Evolutionary conservation across 352 stramenopile species (phyloP), one percentile per base, ranked within the genome.

Genomic region (Phytophthora cajani): DNA sequence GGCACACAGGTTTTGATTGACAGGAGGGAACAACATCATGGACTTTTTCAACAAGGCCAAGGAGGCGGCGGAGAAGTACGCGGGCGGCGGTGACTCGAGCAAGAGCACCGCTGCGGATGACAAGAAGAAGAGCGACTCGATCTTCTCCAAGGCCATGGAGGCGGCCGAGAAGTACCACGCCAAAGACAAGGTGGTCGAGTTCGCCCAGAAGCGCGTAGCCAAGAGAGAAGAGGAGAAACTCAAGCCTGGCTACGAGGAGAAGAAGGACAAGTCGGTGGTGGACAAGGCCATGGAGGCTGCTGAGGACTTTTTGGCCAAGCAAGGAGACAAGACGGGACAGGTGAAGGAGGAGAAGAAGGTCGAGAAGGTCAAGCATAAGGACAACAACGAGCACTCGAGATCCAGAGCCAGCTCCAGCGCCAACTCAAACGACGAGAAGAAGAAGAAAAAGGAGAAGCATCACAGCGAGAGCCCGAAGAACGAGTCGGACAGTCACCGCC

Each of bases 11-110:
- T 38, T 23, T 10, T 49, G 16, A 50, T 5, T 56, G 50, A 56
- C 25, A 56, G 25, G 23, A 38, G 23, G 10, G 16, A 9, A 47
- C 14, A 6, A 27, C 33, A 1, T 36, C 30, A 76, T 76, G 69
- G 69, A 76, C 11, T 69, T 76, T 9, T 65, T 76, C 5, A 76
- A 71, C 42, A 76, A 76, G 50, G 69, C 69, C 36, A 75, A 75
- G 38, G 62, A 75, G 38, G 64, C 55, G 21, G 58, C 51, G 7
- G 58, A 62, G 57, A 72, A 72, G 58, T 67, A 67, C 30, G 52
- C 36, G 27, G 46, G 58, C 36, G 54, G 58, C 21, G 40, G 62
- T 17, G 55, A 75, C 27, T 61, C 67, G 27, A 71, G 44, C 42
- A 58, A 38, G 25, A 73, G 63, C 8, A 64, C 33, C 1, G 16